Percentiles rank a stretch among this genome's conserved stretches.
Evolutionary conservation across 129 eudicot genomes (phyloP).

Genomic region (Ambrosia artemisiifolia): DNA sequence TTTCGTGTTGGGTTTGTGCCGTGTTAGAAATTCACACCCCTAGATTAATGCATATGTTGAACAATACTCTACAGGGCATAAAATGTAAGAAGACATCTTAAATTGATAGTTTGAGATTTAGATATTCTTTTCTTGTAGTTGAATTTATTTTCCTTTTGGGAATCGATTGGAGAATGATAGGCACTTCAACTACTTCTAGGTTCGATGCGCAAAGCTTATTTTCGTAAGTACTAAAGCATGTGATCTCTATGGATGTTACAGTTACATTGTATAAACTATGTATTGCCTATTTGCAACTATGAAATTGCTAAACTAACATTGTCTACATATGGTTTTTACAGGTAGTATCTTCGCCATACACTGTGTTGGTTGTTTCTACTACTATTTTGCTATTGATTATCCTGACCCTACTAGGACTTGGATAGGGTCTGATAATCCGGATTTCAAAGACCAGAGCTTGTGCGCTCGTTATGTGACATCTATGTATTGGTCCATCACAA

Average conservation of each 20-base stretch:
- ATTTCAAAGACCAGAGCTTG: conserved; percentile 28
- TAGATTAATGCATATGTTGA: neutral
- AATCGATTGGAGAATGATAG: conserved; percentile 72
- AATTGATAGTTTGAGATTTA: neutral
- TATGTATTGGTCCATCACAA: conserved; percentile 78
- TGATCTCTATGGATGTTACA: neutral
- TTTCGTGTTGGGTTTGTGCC: neutral
- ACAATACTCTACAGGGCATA: neutral
- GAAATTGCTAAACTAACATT: neutral
- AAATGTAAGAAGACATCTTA: neutral
- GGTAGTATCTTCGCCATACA: conserved; percentile 72
- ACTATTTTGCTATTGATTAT: conserved; percentile 51
- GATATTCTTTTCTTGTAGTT: neutral
- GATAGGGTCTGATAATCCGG: conserved; percentile 36
- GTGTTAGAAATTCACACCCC: neutral
- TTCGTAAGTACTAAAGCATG: conserved; percentile 46
- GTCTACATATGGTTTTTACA: conserved; percentile 16
- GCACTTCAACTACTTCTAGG: conserved; percentile 56
- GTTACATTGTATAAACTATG: neutral
- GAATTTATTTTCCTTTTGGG: conserved; percentile 7
- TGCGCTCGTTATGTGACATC: conserved; percentile 44
- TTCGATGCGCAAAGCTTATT: conserved; percentile 60
- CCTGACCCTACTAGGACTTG: conserved; percentile 45
- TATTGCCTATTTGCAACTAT: neutral
- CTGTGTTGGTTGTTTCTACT: conserved; percentile 55